Percentiles rank a stretch among this genome's conserved stretches.
Conservation (phyloP, 2,329 filamentous ascomycete species). For the Ceratocystis destructans region DNA sequence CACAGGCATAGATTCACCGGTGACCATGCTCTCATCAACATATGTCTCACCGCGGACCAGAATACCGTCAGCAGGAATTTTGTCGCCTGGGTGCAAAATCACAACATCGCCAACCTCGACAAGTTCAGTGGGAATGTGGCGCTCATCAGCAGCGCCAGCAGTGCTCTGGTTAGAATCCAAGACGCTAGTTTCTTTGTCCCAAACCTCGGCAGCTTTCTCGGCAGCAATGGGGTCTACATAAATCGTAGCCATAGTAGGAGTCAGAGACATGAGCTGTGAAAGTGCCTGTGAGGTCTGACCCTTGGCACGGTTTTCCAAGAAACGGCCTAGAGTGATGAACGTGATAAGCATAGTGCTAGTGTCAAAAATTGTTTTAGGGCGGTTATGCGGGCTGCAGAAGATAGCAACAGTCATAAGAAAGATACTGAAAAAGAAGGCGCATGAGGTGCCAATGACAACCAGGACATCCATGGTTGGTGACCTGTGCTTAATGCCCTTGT, state of each 20-base stretch:
- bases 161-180: slow-evolving; percentile 27
- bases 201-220: slow-evolving; percentile 74
- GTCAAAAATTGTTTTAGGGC: slow-evolving; percentile 85
- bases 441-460: slow-evolving; percentile 82
- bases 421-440: slow-evolving; percentile 91
- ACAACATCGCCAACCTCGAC: slow-evolving; percentile 91
- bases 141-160: slow-evolving; percentile 60
- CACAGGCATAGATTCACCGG: slow-evolving; percentile 90
- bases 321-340: slow-evolving; percentile 83
- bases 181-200: slow-evolving; percentile 39
- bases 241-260: slow-evolving; percentile 93
- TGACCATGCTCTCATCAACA: slow-evolving; percentile 96
- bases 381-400: slow-evolving; percentile 56
- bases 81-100: slow-evolving; percentile 84
- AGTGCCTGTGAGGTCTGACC: slow-evolving; percentile 91
- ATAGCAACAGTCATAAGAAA: slow-evolving; percentile 77
- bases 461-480: slow-evolving; percentile 97
- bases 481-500: slow-evolving; percentile 76
- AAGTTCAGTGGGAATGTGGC: slow-evolving; percentile 75
- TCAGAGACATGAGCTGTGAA: slow-evolving; percentile 85
- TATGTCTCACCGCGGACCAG: slow-evolving; percentile 84
- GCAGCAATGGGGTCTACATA: slow-evolving; percentile 89
- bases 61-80: slow-evolving; percentile 83
- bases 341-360: slow-evolving; percentile 98
- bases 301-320: slow-evolving; percentile 86